Evolutionary conservation across 768 basidiomycete species (phyloP).

Genomic region (Lentinula lateritia): DNA sequence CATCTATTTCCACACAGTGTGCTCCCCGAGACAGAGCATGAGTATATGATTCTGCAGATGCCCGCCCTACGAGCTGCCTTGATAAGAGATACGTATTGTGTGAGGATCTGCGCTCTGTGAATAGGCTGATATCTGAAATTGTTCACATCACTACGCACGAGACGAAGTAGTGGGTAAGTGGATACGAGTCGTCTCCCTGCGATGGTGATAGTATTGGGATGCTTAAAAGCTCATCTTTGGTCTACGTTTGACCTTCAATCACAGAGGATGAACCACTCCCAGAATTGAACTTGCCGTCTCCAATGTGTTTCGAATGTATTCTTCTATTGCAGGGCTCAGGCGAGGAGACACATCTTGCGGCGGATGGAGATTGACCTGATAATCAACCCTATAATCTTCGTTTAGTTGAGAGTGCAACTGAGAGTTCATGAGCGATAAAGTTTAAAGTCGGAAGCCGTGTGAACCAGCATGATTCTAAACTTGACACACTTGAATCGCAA

Average conservation of each 20-base stretch:
- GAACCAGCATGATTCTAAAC: neutral
- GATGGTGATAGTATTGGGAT: slow-evolving; percentile 30
- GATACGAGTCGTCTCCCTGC: slow-evolving; percentile 22
- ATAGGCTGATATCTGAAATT: neutral
- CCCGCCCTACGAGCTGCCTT: slow-evolving; percentile 48
- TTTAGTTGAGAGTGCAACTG: neutral
- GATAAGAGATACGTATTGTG: slow-evolving; percentile 65
- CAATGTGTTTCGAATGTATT: slow-evolving; percentile 18
- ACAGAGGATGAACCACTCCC: neutral
- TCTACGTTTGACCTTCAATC: slow-evolving; percentile 14
- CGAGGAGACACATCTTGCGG: slow-evolving; percentile 10
- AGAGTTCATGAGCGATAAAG: neutral
- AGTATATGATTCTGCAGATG: slow-evolving; percentile 49
- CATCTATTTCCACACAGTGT: slow-evolving; percentile 65
- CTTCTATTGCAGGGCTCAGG: slow-evolving; percentile 20
- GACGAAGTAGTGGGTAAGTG: slow-evolving; percentile 31
- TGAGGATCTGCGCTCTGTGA: slow-evolving; percentile 36
- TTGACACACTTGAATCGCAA: neutral
- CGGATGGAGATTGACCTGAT: slow-evolving; percentile 14
- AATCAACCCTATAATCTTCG: neutral
- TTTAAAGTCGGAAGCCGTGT: neutral
- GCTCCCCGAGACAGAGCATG: slow-evolving; percentile 46
- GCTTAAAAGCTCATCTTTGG: slow-evolving; percentile 27
- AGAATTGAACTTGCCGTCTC: slow-evolving; percentile 9
- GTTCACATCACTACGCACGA: slow-evolving; percentile 21